These are phyloP conservation scores for Aspergillus ochraceoroseus DNA, from an alignment of 2,329 filamentous ascomycete species.

Conservation along the genomic window DNA sequence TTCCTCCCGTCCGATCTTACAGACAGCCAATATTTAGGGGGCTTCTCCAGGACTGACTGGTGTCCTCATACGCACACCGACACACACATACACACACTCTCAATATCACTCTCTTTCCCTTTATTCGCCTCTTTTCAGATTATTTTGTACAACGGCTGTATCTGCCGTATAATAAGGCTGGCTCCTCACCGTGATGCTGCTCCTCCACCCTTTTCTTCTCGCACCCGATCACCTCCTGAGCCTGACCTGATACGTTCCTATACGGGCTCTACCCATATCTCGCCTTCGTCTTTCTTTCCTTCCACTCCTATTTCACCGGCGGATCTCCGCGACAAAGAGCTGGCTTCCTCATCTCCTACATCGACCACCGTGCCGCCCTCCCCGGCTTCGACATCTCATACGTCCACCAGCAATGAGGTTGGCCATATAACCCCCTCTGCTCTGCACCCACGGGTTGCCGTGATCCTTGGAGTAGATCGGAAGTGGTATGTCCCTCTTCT, in stretches of 20 bases:
- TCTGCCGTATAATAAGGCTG: constrained; percentile 40
- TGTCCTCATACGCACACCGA: too few species aligned
- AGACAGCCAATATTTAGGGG: constrained; percentile 1
- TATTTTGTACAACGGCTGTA: constrained; percentile 31
- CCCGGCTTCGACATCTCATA: constrained; percentile 28
- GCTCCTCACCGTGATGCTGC: constrained; percentile 40
- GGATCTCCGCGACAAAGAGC: constrained; percentile 27
- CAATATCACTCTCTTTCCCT: too few species aligned
- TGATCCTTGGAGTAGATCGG: constrained; percentile 67
- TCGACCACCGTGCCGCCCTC: constrained; percentile 29
- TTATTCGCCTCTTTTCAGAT: neutral
- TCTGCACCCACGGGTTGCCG: constrained; percentile 71
- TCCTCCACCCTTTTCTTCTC: constrained; percentile 33
- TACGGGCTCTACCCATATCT: constrained; percentile 11
- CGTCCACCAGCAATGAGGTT: constrained; percentile 30
- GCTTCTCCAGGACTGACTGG: too few species aligned
- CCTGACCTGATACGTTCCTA: constrained; percentile 25
- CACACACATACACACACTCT: too few species aligned
- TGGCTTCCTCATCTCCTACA: constrained; percentile 28
- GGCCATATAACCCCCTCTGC: constrained; percentile 32
- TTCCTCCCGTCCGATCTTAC: neutral
- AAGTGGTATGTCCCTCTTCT: constrained; percentile 71
- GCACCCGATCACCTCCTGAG: constrained; percentile 24
- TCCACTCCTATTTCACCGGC: constrained; percentile 13
- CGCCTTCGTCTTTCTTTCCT: constrained; percentile 13